Evolutionary conservation across 208 protist species (phyloP).

Genomic region (Herpetomonas tarakana): DNA sequence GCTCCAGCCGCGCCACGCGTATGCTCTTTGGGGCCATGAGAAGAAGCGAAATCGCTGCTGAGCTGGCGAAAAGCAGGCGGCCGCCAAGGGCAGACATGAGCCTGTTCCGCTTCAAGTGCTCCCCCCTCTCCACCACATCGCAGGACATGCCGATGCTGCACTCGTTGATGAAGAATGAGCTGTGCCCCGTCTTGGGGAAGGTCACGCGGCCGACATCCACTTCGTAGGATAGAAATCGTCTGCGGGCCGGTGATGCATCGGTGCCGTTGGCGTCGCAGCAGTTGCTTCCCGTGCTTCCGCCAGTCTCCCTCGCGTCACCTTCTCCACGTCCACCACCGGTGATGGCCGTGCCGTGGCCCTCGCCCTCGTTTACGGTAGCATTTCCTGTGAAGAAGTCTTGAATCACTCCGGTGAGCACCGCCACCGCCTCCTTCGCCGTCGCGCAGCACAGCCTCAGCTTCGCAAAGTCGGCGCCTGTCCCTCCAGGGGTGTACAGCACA

Average conservation of each 20-base stretch:
- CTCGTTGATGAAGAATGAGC: constrained; percentile 81
- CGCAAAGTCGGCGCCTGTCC: constrained; percentile 80
- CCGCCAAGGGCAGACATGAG: constrained; percentile 44
- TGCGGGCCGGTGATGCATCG: background rate
- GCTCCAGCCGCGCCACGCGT: constrained; percentile 42
- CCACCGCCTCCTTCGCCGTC: constrained; percentile 35
- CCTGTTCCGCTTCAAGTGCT: constrained; percentile 37
- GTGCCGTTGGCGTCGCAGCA: background rate
- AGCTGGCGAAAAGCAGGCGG: constrained; percentile 46
- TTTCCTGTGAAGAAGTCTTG: constrained; percentile 6
- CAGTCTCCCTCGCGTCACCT: too few relatives aligned
- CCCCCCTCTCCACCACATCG: constrained; percentile 66
- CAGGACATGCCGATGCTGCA: constrained; percentile 78
- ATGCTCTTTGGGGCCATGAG: constrained; percentile 47
- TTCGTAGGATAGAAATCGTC: constrained; percentile 18
- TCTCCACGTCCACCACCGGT: too few relatives aligned
- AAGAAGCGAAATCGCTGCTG: constrained; percentile 46
- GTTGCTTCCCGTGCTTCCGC: too few relatives aligned
- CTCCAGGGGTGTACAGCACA: constrained; percentile 58
- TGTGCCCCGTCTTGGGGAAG: constrained; percentile 54
- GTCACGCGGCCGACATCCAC: constrained; percentile 71
- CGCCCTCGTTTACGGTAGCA: too few relatives aligned
- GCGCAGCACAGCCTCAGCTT: constrained; percentile 53
- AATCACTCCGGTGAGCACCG: constrained; percentile 11
- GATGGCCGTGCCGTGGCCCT: too few relatives aligned